Percentiles rank a stretch among this genome's conserved stretches.
These are phyloP conservation scores for Trypanosoma rangeli DNA, from an alignment of 208 protist species.

Conservation along the genomic window DNA sequence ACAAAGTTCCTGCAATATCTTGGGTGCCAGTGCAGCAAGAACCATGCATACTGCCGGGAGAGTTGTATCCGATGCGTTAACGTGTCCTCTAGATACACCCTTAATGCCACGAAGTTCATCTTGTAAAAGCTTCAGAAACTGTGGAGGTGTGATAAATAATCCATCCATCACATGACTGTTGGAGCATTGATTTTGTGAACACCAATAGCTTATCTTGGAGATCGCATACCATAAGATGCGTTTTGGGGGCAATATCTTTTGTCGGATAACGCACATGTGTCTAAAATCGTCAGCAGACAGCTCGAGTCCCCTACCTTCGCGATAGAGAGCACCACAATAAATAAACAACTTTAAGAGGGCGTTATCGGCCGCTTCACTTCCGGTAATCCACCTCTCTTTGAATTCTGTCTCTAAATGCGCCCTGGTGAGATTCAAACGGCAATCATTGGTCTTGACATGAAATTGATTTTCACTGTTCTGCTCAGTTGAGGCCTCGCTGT, in stretches of 20 bases:
- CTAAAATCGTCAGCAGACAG: conserved; percentile 21
- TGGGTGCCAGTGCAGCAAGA: conserved; percentile 46
- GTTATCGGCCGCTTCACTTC: conserved; percentile 6
- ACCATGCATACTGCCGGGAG: conserved; percentile 54
- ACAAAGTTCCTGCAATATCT: conserved; percentile 33
- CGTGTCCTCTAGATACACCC: background rate
- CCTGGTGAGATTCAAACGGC: background rate
- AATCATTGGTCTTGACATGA: background rate
- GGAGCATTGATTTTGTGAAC: background rate
- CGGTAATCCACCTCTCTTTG: conserved; percentile 13
- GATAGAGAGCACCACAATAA: conserved; percentile 19
- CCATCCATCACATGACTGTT: background rate
- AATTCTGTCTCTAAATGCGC: no score
- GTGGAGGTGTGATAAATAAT: conserved; percentile 8
- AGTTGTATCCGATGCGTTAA: background rate
- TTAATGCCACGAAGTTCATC: conserved; percentile 10
- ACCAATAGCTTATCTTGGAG: background rate
- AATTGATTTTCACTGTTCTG: background rate
- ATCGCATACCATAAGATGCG: conserved; percentile 10
- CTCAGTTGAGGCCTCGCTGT: background rate
- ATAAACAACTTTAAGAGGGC: conserved; percentile 30
- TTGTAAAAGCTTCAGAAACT: conserved; percentile 14
- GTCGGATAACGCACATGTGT: conserved; percentile 4
- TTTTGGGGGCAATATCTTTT: conserved; percentile 18
- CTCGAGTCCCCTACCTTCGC: conserved; percentile 7